phyloP scores from a whole-genome alignment of 129 eudicot genomes.

The Solidago caesia region DNA sequence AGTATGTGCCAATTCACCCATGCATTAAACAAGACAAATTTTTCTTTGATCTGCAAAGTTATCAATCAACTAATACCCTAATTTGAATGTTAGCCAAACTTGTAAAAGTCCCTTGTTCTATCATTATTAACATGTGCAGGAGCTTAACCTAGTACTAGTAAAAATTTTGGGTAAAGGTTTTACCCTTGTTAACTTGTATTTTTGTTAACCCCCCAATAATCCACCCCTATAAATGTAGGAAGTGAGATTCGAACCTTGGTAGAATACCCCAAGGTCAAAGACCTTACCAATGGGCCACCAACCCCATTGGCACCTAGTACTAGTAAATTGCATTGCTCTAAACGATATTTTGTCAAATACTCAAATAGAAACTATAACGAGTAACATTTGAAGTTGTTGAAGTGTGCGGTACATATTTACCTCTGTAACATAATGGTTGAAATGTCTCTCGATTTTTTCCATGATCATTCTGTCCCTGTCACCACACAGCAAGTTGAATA shows the following conservation, averaged over 20 bases:
- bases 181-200: too few relatives aligned
- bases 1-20: background rate
- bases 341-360: background rate
- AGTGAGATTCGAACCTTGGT: too few relatives aligned
- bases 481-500: conserved; percentile 62
- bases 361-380: too few relatives aligned
- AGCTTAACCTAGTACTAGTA: background rate
- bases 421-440: conserved; percentile 53
- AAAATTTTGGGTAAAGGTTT: background rate
- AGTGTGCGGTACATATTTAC: conserved; percentile 31
- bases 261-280: too few relatives aligned
- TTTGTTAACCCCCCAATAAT: too few relatives aligned
- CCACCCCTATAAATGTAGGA: too few relatives aligned
- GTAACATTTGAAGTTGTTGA: background rate
- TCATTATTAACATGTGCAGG: background rate
- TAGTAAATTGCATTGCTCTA: background rate
- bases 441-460: conserved; percentile 71
- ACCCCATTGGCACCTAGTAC: background rate
- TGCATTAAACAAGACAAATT: too few relatives aligned
- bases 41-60: background rate
- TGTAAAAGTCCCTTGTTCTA: background rate
- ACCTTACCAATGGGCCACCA: too few relatives aligned
- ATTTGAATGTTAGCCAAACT: background rate
- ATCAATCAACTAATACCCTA: background rate
- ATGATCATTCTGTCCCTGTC: conserved; percentile 58